Evolutionary conservation across 352 stramenopile genomes (phyloP), one percentile per base, ranked within the genome.

Genomic region (Phytophthora capsici): DNA sequence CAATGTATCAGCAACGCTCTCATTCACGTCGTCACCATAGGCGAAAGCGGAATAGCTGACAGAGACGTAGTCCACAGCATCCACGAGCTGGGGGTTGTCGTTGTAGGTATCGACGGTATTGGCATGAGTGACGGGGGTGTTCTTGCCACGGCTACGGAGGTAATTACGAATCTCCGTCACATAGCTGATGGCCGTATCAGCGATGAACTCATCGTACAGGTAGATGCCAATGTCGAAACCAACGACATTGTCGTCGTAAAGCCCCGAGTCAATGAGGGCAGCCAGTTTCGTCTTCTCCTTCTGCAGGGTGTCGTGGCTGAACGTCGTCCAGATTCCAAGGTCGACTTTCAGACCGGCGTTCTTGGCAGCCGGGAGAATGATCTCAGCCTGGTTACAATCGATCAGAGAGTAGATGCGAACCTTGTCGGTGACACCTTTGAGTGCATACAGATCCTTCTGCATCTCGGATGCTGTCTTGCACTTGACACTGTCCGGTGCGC

Each of bases 21-120:
- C 80, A 8, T 77, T 80, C 13, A 84, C 54, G 43, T 88, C 71
- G 6, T 47, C 56, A 8, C 59, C 43, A 43, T 91, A 82, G 82
- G 80, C 91, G 65, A 89, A 89, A 12, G 82, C 83, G 50, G 91
- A 91, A 57, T 94, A 77, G 74, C 91, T 94, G 30, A 90, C 74
- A 17, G 78, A 86, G 22, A 91, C 61, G 52, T 82, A 80, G 49
- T 94, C 86, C 6, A 91, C 82, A 0, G 78, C 82, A 26, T 89
- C 66, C 26, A 91, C 49, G 1, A 94, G 62, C 38, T 81, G 20
- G 20, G 58, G 77, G 52, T 93, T 84, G n/a, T 57, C 53, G 48
- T 84, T 75, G 72, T 90, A 94, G 22, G 79, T 71, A 64, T 91
- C 77, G 23, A 92, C 76, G 22, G 86, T 70, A 50, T 93, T 82